Conservation (phyloP, 2,329 filamentous ascomycete genomes). For the Penicillium sp. region DNA sequence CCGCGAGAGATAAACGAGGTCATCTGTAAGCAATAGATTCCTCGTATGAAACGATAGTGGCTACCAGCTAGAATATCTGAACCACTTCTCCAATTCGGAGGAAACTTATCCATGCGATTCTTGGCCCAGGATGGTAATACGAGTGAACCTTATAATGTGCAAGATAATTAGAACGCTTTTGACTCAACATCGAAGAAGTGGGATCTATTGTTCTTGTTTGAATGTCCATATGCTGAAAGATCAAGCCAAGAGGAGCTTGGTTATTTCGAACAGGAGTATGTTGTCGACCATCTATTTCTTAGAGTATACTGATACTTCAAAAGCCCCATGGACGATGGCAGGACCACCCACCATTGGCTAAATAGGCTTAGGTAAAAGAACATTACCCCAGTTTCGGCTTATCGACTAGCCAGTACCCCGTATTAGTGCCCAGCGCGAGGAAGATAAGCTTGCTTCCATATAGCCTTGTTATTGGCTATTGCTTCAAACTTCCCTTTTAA, state of each 20-base stretch:
- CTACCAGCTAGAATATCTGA: neutral
- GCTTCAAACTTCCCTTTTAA: constrained; percentile 21
- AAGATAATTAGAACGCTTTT: neutral
- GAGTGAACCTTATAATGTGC: neutral
- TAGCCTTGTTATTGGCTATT: constrained; percentile 11
- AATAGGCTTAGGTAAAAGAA: constrained; percentile 1
- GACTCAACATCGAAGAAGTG: neutral
- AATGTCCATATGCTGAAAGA: neutral
- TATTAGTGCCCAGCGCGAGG: neutral
- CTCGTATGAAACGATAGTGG: neutral
- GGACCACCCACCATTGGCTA: neutral
- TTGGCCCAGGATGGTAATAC: neutral
- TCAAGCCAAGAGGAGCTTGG: neutral
- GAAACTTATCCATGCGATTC: neutral
- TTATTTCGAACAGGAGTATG: neutral
- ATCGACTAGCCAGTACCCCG: constrained; percentile 9
- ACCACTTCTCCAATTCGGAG: neutral
- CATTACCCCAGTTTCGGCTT: constrained; percentile 1
- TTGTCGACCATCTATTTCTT: neutral
- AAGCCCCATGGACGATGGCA: neutral
- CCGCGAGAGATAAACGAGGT: neutral
- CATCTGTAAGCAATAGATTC: neutral
- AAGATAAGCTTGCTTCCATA: constrained; percentile 7
- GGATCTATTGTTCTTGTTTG: neutral
- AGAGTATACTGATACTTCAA: neutral